Evolutionary conservation across 106 monocot genomes (phyloP), one percentile per base, ranked within the genome.

Genomic region (Dendrobium catenatum): DNA sequence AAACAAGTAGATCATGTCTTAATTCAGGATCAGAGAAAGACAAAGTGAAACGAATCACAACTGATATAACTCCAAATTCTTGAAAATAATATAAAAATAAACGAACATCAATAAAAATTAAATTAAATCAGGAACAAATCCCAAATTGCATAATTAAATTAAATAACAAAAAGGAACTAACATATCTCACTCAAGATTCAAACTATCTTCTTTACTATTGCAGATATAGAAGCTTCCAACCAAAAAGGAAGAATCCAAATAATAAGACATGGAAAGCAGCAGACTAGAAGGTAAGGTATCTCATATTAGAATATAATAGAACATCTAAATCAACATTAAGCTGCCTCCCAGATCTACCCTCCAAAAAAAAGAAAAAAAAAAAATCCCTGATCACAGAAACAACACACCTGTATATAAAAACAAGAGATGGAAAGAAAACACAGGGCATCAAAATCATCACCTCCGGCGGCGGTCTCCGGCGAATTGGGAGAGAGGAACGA

Each of bases 401-500:
- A 11, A 13, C 9, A 37, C 42, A 40, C 72, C 72, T 72, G 29
- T 72, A 40, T 72, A 17, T 22, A 40, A 70, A 10, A 70, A 37
- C 27, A 24, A 70, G 9, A 70, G 9, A 37, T 15, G 26, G 33
- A 70, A 70, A 27, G 24, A 16, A 20, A 74, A 44, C 43, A 17
- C 44, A 74, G 43, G 74, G 43, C 40, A 0, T 37, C 37, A 37
- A 17, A 7, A 18, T 4, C 19, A 74, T 74, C 74, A 74, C 42
- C 89, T 84, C 75, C 89, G 75, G 61, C 89, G 44, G 37, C 92
- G 77, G 51, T 86, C 92, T 13, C 87, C 85, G 0, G 89, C 81
- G 42, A 80, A 92, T 77, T 86, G 92, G 10, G 92, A 89, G 17
- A 92, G 86, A 9, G 90, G 90, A 15, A 90, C 88, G 22, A 88